Conservation (phyloP, 2,329 filamentous ascomycete species). For the Thelonectria rubi region DNA sequence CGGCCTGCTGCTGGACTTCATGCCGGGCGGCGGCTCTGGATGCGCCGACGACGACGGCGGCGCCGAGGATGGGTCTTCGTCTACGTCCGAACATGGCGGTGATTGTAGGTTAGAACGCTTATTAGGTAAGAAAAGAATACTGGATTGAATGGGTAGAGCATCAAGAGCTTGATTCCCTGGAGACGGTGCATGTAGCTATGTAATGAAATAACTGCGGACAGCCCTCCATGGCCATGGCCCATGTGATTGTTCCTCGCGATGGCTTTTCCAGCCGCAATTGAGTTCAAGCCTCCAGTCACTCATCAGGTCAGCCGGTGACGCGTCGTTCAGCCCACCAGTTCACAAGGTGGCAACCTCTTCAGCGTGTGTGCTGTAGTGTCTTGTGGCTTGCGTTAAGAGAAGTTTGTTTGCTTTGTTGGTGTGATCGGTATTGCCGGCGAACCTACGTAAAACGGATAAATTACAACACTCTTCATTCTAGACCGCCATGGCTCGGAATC, state of each 20-base stretch:
- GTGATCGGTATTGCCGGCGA: background rate
- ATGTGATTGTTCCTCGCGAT: background rate
- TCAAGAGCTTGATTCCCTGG: background rate
- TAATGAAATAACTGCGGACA: background rate
- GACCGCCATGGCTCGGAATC: too few relatives aligned
- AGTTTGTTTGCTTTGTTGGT: background rate
- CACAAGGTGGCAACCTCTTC: too few relatives aligned
- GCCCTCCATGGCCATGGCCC: background rate
- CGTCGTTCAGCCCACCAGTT: background rate
- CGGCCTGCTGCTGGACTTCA: conserved; percentile 6
- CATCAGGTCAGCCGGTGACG: background rate
- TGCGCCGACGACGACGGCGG: conserved; percentile 13
- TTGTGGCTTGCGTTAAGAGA: background rate
- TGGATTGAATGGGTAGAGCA: background rate
- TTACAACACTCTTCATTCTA: too few relatives aligned
- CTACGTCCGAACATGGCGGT: conserved; percentile 8
- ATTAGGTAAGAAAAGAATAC: too few relatives aligned
- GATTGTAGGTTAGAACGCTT: background rate
- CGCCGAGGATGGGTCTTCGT: conserved; percentile 8
- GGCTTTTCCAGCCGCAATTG: background rate
- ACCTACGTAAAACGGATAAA: background rate
- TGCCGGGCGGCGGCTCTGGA: conserved; percentile 9
- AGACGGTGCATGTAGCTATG: background rate
- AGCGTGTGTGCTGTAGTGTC: background rate
- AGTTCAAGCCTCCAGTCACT: background rate